Percentiles rank a stretch among this genome's conserved stretches.
These are phyloP conservation scores for Sugiyamaella paludigena DNA, from an alignment of 1,139 yeast genomes.

Conservation along the genomic window DNA sequence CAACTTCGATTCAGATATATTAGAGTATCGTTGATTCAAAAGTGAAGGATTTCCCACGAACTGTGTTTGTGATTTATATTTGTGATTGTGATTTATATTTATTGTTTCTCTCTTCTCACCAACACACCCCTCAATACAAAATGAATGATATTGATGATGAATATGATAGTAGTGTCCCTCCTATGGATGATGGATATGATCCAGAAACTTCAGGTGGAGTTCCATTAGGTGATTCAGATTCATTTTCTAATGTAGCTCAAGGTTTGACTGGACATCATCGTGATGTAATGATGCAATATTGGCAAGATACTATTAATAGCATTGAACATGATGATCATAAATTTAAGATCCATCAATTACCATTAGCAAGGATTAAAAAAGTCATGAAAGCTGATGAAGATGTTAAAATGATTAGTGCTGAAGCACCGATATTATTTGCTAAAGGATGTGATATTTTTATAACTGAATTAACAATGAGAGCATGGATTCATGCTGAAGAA, in stretches of 20 bases:
- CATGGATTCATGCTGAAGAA: constrained; percentile 98
- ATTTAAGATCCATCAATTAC: constrained; percentile 90
- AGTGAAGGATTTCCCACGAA: too few species aligned
- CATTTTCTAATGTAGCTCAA: constrained; percentile 86
- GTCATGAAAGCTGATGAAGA: constrained; percentile 99
- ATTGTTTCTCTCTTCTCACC: too few species aligned
- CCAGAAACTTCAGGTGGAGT: constrained; percentile 21
- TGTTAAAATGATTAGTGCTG: constrained; percentile 95
- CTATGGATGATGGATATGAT: constrained; percentile 13
- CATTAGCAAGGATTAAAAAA: constrained; percentile 88
- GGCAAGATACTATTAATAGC: constrained; percentile 88
- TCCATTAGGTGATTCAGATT: constrained; percentile 20
- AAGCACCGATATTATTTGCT: constrained; percentile 95
- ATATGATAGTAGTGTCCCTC: constrained; percentile 9
- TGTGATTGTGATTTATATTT: too few species aligned
- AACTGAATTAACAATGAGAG: constrained; percentile 95
- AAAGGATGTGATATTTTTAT: constrained; percentile 97
- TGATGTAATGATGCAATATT: constrained; percentile 88
- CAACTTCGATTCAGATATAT: too few species aligned
- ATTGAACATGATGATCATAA: constrained; percentile 90
- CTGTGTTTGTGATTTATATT: too few species aligned
- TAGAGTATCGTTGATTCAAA: too few species aligned
- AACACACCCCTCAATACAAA: neutral
- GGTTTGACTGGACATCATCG: constrained; percentile 81
- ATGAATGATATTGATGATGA: constrained; percentile 13